phyloP scores from a whole-genome alignment of 1,284 basidiomycete species.

The Boletus albobrunnescens region DNA sequence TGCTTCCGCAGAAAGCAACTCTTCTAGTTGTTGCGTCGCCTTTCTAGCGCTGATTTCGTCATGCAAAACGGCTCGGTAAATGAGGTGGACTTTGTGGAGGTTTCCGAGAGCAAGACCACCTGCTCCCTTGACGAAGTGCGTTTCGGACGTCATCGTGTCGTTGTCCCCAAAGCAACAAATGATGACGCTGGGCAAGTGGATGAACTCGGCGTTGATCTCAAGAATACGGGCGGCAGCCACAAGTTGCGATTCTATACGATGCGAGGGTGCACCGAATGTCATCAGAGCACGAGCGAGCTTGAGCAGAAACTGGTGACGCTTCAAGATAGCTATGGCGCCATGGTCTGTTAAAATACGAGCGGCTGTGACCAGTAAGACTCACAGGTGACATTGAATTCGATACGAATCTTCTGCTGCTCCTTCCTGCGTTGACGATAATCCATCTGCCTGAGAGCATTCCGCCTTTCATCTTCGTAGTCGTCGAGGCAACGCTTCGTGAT shows the following conservation, averaged over 20 bases:
- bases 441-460: constrained; percentile 55
- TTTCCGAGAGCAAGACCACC: constrained; percentile 74
- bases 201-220: constrained; percentile 79
- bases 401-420: constrained; percentile 55
- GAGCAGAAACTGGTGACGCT: constrained; percentile 60
- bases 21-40: constrained; percentile 52
- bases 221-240: constrained; percentile 75
- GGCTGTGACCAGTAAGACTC: constrained; percentile 21
- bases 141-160: constrained; percentile 74
- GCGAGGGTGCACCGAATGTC: constrained; percentile 67
- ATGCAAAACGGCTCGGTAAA: constrained; percentile 79
- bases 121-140: constrained; percentile 74
- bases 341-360: background rate
- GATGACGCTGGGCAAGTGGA: constrained; percentile 76
- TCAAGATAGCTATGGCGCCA: constrained; percentile 43
- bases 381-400: constrained; percentile 71
- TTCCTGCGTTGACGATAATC: constrained; percentile 63
- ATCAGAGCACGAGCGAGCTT: constrained; percentile 63
- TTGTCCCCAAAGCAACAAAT: constrained; percentile 81
- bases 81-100: constrained; percentile 70
- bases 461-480: constrained; percentile 58
- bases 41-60: constrained; percentile 78
- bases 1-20: constrained; percentile 49
- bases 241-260: constrained; percentile 67
- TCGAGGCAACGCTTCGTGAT: constrained; percentile 43